phyloP scores from a whole-genome alignment of 129 eudicot species.

The Chrysanthemum makinoi region DNA sequence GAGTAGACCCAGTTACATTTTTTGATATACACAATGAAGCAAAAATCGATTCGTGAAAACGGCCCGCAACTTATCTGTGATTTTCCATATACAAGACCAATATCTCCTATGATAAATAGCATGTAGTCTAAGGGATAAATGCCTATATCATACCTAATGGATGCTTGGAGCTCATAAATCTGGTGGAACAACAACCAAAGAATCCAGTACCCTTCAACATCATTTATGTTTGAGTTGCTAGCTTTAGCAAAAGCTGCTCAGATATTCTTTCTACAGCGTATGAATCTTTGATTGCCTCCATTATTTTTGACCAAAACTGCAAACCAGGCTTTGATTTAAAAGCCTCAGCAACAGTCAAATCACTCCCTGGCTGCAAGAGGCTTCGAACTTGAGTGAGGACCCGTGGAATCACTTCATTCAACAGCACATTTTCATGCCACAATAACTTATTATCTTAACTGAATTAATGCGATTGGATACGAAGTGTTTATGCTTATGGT shows the following conservation, averaged over 20 bases:
- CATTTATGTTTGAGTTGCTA: conserved; percentile 56
- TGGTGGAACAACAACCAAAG: conserved; percentile 78
- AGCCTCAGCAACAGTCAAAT: conserved; percentile 31
- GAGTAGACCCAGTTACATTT: too few species aligned
- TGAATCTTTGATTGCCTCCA: conserved; percentile 72
- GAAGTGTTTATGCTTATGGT: too few species aligned
- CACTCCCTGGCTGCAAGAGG: conserved; percentile 37
- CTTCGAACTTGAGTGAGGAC: conserved; percentile 51
- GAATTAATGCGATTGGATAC: too few species aligned
- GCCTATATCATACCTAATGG: conserved; percentile 51
- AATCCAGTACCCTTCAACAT: conserved; percentile 88
- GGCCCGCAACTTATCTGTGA: conserved; percentile 39
- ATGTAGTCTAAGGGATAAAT: not conserved
- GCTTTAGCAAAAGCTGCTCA: conserved; percentile 70
- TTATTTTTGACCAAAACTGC: conserved; percentile 67
- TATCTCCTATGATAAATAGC: not conserved
- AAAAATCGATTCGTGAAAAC: conserved; percentile 75
- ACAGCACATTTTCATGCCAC: conserved; percentile 62
- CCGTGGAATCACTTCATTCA: conserved; percentile 58
- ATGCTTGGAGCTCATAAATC: conserved; percentile 44
- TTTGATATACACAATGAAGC: too few species aligned
- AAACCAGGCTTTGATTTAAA: conserved; percentile 47
- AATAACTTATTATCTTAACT: not conserved
- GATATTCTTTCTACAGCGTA: conserved; percentile 83
- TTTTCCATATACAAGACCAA: conserved; percentile 1